Base-by-base conservation (phyloP, 129 eudicot genomes). In the Lactuca sativa region DNA sequence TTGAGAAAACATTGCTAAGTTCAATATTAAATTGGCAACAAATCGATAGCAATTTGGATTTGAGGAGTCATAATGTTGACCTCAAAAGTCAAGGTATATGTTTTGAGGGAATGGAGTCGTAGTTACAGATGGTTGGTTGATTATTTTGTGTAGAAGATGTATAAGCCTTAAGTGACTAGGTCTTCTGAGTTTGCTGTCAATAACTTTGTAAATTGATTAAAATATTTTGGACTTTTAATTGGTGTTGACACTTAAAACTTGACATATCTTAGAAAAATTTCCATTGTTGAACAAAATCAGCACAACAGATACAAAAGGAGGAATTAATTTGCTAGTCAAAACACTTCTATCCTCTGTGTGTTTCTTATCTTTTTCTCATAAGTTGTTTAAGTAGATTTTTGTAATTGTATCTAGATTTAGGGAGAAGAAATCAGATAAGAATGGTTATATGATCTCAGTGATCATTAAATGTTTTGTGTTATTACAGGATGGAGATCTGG, bases 401-500 rank as follows among this genome's bases (percentile, higher is more conserved):
- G 21, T 21, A 21, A 21, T 1, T 21, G 21, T 21, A 21, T 21
- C 21, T 21, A 1, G 56, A 14, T 51, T 3, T 0, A 8, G 4
- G 52, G 3, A 44, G 14, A 44, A 44, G 52, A 12, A 44, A 44
- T 44, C 14, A 44, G 38, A 16, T 65, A n/a, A 38, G 47, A 37
- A 59, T 71, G 31, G 18, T 60, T 73, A 16, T 77, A 47, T 55
- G 57, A 57, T 58, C 18, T 56, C 38, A 15, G 14, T 76, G 52
- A 55, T 68, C 14, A 66, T 47, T 43, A 31, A 15, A 41, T 49
- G 66, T 40, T 66, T 57, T 54, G 31, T 63, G 43, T 54, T 38
- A 33, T 7, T 76, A 75, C 83, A 93, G 98, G 95, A 86, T 75
- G 91, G 86, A 64, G 87, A 89, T 85, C 73, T 93, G 75, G 97